Evolutionary conservation across 2,329 filamentous ascomycete species (phyloP).

Genomic region (Ophiostoma pallidulum): DNA sequence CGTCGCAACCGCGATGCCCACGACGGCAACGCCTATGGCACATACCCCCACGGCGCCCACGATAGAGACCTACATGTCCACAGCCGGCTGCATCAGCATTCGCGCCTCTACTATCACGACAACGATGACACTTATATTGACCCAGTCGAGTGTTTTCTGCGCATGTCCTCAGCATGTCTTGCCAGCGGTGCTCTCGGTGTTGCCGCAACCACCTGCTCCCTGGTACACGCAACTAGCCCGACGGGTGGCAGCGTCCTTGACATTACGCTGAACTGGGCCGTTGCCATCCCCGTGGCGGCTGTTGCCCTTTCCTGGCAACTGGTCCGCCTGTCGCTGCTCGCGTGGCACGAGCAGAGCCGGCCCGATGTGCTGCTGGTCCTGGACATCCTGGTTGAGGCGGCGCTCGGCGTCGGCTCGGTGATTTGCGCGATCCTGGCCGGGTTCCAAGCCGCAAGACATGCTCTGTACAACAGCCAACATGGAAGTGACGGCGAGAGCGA

Average conservation of each 20-base stretch:
- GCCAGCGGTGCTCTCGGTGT: slow-evolving; percentile 9
- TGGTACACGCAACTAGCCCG: slow-evolving; percentile 8
- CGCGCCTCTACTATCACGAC: neutral
- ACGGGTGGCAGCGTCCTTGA: slow-evolving; percentile 5
- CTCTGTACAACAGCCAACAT: slow-evolving; percentile 8
- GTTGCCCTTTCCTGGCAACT: slow-evolving; percentile 13
- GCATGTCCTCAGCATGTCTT: slow-evolving; percentile 8
- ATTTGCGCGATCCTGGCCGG: slow-evolving; percentile 15
- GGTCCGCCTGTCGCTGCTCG: neutral
- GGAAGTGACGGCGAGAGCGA: neutral
- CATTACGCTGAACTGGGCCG: slow-evolving; percentile 10
- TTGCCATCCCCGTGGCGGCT: slow-evolving; percentile 10
- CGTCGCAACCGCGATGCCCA: neutral
- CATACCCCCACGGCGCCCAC: neutral
- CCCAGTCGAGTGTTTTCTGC: slow-evolving; percentile 11
- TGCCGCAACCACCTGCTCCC: slow-evolving; percentile 7
- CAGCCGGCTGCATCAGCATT: slow-evolving; percentile 3
- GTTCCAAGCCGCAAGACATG: slow-evolving; percentile 15
- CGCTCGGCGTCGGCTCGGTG: slow-evolving; percentile 10
- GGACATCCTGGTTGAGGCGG: slow-evolving; percentile 5
- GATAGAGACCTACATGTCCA: slow-evolving; percentile 5
- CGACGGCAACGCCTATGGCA: neutral
- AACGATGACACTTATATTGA: neutral
- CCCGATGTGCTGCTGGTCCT: neutral
- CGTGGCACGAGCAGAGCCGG: neutral